Evolutionary conservation across 805 yeast species (phyloP).

Genomic region (Ogataea neopini): DNA sequence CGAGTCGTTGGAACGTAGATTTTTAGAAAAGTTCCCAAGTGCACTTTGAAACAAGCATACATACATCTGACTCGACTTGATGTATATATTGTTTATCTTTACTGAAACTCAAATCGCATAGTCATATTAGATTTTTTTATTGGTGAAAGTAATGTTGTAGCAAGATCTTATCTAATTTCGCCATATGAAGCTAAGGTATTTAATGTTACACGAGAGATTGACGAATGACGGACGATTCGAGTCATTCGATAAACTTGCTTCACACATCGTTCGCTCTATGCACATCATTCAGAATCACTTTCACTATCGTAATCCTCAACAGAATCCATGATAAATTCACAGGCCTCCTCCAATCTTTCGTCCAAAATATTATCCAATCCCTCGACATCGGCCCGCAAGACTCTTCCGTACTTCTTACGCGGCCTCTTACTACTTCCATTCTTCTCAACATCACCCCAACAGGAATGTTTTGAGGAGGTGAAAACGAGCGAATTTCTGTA

Average conservation of each 20-base stretch:
- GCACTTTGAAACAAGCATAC: conserved; percentile 38
- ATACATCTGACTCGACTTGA: not conserved
- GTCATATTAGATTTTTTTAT: not conserved
- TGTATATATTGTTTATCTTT: not conserved
- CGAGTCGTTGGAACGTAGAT: conserved; percentile 59
- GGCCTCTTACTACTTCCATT: conserved; percentile 59
- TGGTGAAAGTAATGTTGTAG: not conserved
- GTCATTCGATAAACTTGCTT: too few species aligned
- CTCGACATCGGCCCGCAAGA: conserved; percentile 68
- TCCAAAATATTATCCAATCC: conserved; percentile 75
- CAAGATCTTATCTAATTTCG: not conserved
- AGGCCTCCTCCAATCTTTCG: conserved; percentile 82
- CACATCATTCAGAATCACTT: conserved; percentile 27
- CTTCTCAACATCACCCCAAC: conserved; percentile 61
- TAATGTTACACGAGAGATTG: not conserved
- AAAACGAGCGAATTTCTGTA: conserved; percentile 82
- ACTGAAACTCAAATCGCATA: conserved; percentile 1
- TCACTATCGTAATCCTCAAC: conserved; percentile 64
- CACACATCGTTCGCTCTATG: too few species aligned
- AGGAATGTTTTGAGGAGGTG: conserved; percentile 69
- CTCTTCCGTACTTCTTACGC: conserved; percentile 89
- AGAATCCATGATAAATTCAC: conserved; percentile 80
- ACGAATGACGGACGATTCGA: too few species aligned
- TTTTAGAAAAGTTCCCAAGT: conserved; percentile 62
- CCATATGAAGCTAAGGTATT: not conserved